Evolutionary conservation across 108 stramenopile species (phyloP), one percentile per base, ranked within the genome.

Genomic region (Conticribra weissflogii): DNA sequence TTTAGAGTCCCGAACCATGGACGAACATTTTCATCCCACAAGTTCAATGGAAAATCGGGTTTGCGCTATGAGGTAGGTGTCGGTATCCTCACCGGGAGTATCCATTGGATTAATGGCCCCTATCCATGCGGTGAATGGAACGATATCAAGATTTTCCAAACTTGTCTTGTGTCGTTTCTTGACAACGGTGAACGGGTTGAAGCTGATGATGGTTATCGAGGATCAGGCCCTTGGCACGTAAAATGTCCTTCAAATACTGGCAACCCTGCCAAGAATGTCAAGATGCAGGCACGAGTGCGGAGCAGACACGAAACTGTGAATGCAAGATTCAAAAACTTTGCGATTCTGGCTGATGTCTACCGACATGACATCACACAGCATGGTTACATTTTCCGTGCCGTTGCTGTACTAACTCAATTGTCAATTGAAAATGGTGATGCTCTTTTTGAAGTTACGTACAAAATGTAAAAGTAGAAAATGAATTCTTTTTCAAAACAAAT

Each of bases 301-400:
- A 46, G 66, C 2, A 59, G 79, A 15, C 79, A 84, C 29, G 76
- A 81, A 69, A 77, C 79, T 30, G 34, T 81, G 24, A 81, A 81
- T 55, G 24, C 18, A 0, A 23, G 79, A 19, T 51, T 81, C 19
- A 84, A 84, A 31, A 14, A 22, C 0, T 84, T 78, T n/a, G 22
- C 25, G 23, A 63, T 63, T 30, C 15, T 63, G 62, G 2, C 16
- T 3, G 23, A 47, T 1, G 3, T 15, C 3, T 63, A 49, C 25
- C 46, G 47, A n/a, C 62, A 63, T 49, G 62, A 63, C 27, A 49
- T 49, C 17, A 49, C 62, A 14, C 62, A 49, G 14, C 62, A 63
- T 49, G 47, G 62, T 3, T 59, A 36, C 9, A 36, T 36, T 3
- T 59, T 59, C 18, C 58, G 58, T 59, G 58, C n/a, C n/a, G n/a